Evolutionary conservation across 2,329 filamentous ascomycete species (phyloP).

Genomic region (Colletotrichum scovillei): DNA sequence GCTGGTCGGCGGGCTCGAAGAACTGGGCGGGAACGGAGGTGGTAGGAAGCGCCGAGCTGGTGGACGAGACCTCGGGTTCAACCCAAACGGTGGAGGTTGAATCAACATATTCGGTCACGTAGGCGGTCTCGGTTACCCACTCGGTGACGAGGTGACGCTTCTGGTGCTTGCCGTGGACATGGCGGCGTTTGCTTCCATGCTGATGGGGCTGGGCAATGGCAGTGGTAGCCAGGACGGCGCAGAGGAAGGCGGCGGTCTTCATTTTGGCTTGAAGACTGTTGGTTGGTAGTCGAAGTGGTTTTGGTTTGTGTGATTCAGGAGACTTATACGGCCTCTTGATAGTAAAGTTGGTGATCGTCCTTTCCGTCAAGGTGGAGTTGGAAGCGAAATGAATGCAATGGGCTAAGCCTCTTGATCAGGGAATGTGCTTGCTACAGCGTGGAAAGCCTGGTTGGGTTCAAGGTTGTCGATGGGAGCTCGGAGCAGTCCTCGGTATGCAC

Average conservation of each 20-base stretch:
- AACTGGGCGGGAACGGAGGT: slow-evolving; percentile 43
- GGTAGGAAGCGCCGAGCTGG: slow-evolving; percentile 41
- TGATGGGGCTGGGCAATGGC: slow-evolving; percentile 63
- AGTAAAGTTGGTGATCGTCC: slow-evolving; percentile 1
- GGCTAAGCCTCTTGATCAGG: slow-evolving; percentile 25
- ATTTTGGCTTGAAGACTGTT: slow-evolving; percentile 46
- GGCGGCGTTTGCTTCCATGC: slow-evolving; percentile 47
- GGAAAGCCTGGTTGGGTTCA: slow-evolving; percentile 18
- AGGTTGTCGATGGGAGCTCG: slow-evolving; percentile 27
- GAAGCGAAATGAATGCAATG: slow-evolving; percentile 36
- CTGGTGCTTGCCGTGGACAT: slow-evolving; percentile 47
- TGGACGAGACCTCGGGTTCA: slow-evolving; percentile 43
- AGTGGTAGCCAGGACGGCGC: slow-evolving; percentile 55
- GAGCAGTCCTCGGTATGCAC: slow-evolving; percentile 26
- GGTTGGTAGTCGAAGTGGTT: background rate
- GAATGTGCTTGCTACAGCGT: slow-evolving; percentile 31
- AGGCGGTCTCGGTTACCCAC: slow-evolving; percentile 62
- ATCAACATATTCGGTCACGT: slow-evolving; percentile 61
- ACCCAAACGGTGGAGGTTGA: slow-evolving; percentile 59
- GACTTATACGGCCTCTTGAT: slow-evolving; percentile 23
- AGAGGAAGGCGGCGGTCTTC: slow-evolving; percentile 54
- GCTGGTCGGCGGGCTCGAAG: slow-evolving; percentile 41
- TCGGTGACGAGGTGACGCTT: slow-evolving; percentile 58
- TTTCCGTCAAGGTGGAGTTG: slow-evolving; percentile 21
- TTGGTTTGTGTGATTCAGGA: slow-evolving; percentile 1